These are phyloP conservation scores for Lactarius tabidus DNA, from an alignment of 768 basidiomycete species.

Conservation along the genomic window DNA sequence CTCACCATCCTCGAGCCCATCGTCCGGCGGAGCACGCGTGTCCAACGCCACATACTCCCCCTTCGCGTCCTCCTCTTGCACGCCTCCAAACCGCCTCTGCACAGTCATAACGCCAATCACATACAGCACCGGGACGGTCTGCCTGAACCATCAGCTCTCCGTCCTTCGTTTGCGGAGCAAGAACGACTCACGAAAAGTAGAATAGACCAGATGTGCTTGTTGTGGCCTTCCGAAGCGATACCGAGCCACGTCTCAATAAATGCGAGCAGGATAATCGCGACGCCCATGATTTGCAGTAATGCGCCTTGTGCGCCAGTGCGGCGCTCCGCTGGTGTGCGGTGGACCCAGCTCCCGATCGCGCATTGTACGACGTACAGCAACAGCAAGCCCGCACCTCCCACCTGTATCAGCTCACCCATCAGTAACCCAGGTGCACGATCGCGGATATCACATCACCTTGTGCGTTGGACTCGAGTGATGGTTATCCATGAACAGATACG, in stretches of 20 bases:
- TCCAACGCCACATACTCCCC: slow-evolving; percentile 10
- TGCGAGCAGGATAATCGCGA: background rate
- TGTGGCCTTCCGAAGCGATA: background rate
- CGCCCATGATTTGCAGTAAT: slow-evolving; percentile 5
- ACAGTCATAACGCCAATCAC: slow-evolving; percentile 8
- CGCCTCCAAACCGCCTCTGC: slow-evolving; percentile 2
- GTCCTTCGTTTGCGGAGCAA: background rate
- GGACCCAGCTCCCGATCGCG: slow-evolving; percentile 4
- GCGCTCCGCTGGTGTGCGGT: background rate
- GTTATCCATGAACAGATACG: slow-evolving; percentile 14
- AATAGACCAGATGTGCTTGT: background rate
- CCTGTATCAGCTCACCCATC: background rate
- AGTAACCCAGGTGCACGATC: background rate
- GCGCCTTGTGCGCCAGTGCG: background rate
- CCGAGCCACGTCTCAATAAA: slow-evolving; percentile 13
- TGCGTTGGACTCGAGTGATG: background rate
- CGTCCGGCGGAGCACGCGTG: background rate
- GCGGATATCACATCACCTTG: slow-evolving; percentile 6
- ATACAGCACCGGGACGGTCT: slow-evolving; percentile 3
- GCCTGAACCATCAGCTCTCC: background rate
- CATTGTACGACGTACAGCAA: slow-evolving; percentile 10
- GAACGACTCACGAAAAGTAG: slow-evolving; percentile 8
- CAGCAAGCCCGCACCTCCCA: slow-evolving; percentile 3
- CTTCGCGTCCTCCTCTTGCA: background rate
- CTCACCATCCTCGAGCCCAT: background rate